Evolutionary conservation across 345 rosid genomes (phyloP).

Genomic region (Brassica carinata): DNA sequence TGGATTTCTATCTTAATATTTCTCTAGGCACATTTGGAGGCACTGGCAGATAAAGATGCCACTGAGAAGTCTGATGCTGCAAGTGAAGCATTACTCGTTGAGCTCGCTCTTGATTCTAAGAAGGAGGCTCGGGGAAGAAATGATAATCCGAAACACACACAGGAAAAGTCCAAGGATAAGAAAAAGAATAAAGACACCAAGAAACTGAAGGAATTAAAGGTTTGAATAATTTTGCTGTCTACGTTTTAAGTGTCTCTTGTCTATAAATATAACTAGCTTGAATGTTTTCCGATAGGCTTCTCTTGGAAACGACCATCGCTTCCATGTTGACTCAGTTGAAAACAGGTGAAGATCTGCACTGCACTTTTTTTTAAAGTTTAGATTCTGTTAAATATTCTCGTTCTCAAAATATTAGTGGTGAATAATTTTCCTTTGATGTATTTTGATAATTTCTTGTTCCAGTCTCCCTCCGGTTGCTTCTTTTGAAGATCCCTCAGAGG

Average conservation of each 20-base stretch:
- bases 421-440: conserved; percentile 16
- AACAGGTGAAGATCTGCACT: conserved; percentile 46
- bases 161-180: conserved; percentile 84
- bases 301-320: conserved; percentile 50
- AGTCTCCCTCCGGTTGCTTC: conserved; percentile 64
- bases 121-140: conserved; percentile 63
- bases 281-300: conserved; percentile 49
- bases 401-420: background rate
- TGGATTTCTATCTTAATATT: background rate
- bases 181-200: conserved; percentile 70
- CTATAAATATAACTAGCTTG: conserved; percentile 12
- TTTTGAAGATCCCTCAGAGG: conserved; percentile 57
- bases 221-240: conserved; percentile 33
- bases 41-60: conserved; percentile 92
- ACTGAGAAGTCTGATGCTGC: conserved; percentile 98
- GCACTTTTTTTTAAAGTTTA: background rate
- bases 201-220: conserved; percentile 81
- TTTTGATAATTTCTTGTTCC: conserved; percentile 42
- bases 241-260: background rate
- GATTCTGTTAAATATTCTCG: conserved; percentile 21
- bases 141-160: conserved; percentile 56
- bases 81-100: conserved; percentile 91
- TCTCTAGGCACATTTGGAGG: conserved; percentile 78
- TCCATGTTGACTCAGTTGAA: conserved; percentile 52
- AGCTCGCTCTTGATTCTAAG: conserved; percentile 89